Percentiles rank a stretch among this genome's conserved stretches.
These are phyloP conservation scores for Berkeleyomyces rouxiae DNA, from an alignment of 2,329 filamentous ascomycete species.

Conservation along the genomic window DNA sequence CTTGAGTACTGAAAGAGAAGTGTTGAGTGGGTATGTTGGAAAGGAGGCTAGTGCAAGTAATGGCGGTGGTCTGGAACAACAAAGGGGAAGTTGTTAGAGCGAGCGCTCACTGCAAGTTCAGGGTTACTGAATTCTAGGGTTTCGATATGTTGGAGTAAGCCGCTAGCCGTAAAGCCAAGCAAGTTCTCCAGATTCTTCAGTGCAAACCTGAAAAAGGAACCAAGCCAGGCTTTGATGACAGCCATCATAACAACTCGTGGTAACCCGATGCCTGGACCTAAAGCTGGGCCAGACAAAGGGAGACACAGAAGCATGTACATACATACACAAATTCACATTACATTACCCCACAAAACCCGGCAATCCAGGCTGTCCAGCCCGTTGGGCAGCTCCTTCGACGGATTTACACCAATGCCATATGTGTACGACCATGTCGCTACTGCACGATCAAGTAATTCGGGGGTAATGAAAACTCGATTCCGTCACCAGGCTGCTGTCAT, in stretches of 20 bases:
- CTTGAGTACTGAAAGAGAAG: neutral
- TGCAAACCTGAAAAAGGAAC: neutral
- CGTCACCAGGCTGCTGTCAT: neutral
- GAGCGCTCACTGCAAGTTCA: neutral
- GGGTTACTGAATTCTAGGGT: neutral
- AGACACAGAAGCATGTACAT: neutral
- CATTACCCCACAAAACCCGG: neutral
- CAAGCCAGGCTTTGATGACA: neutral
- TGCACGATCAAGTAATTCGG: constrained; percentile 9
- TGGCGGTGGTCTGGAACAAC: neutral
- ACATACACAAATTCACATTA: neutral
- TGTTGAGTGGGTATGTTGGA: neutral
- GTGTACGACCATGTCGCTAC: neutral
- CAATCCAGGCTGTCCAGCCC: neutral
- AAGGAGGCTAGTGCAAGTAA: neutral
- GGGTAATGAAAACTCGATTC: constrained; percentile 9
- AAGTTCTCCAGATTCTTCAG: neutral
- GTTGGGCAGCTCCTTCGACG: neutral
- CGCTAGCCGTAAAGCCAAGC: neutral
- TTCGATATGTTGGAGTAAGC: neutral
- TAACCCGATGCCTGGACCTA: no score
- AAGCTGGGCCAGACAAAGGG: neutral
- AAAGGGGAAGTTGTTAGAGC: neutral
- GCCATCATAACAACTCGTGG: neutral
- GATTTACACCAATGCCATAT: neutral